Evolutionary conservation across 2,329 filamentous ascomycete species (phyloP).

Genomic region (Zasmidium citrigriseum): DNA sequence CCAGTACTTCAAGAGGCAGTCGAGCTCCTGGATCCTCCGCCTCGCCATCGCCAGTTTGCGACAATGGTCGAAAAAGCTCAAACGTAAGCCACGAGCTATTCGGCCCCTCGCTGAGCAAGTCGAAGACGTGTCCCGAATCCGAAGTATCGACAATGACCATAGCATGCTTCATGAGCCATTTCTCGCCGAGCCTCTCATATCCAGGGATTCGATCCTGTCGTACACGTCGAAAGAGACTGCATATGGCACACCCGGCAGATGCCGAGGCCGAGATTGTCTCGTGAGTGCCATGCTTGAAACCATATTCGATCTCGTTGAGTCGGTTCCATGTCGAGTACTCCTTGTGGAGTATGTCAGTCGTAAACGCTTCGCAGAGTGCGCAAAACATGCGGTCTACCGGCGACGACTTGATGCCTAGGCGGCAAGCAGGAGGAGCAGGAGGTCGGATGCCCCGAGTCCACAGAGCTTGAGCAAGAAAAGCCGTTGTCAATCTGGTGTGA

Average conservation of each 20-base stretch:
- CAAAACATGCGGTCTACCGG: slow-evolving; percentile 6
- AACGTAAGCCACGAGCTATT: neutral
- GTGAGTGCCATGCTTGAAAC: slow-evolving; percentile 3
- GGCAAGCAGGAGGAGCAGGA: too few species aligned
- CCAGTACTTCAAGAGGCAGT: neutral
- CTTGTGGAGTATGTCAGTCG: neutral
- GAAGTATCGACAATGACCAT: neutral
- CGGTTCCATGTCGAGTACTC: slow-evolving; percentile 4
- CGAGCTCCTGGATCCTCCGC: neutral
- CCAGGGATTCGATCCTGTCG: neutral
- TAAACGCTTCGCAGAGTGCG: slow-evolving; percentile 1
- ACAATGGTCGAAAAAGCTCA: neutral
- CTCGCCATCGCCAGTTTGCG: neutral
- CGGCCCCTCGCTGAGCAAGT: neutral
- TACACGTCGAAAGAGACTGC: neutral
- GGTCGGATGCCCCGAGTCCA: too few species aligned
- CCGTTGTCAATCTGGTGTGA: too few species aligned
- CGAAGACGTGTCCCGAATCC: neutral
- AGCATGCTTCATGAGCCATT: neutral
- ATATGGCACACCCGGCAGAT: slow-evolving; percentile 1
- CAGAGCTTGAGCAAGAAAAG: too few species aligned
- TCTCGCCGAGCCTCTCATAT: neutral
- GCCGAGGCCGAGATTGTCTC: neutral
- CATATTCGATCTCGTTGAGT: neutral
- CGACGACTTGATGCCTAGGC: too few species aligned